Evolutionary conservation across 163 green algal genomes (phyloP).

Genomic region (Chlamydomonas reinhardtii): DNA sequence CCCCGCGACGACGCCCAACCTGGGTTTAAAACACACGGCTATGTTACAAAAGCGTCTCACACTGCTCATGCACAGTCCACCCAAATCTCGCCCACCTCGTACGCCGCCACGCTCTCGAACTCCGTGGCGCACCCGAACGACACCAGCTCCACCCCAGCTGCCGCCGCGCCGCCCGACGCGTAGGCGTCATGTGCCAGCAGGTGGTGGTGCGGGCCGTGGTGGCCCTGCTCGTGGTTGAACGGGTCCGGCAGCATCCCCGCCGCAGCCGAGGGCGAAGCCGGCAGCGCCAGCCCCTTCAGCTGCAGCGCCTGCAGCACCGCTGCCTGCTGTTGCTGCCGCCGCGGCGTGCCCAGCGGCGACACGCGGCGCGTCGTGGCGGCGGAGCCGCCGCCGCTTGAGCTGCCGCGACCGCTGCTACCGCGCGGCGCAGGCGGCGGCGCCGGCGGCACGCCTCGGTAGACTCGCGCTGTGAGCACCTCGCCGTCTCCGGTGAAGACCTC

Average conservation of each 20-base stretch:
- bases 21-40: no score
- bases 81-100: slow-evolving; percentile 41
- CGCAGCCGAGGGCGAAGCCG: no score
- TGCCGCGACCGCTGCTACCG: background rate
- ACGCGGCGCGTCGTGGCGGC: no score
- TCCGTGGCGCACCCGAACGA: slow-evolving; percentile 35
- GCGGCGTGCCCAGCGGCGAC: no score
- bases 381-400: no score
- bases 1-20: no score
- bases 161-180: background rate
- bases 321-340: no score
- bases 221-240: background rate
- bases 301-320: no score
- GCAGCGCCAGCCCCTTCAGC: no score
- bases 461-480: slow-evolving; percentile 86
- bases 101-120: slow-evolving; percentile 12
- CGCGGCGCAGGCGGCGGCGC: background rate
- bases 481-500: slow-evolving; percentile 56
- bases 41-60: no score
- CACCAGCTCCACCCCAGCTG: slow-evolving; percentile 38
- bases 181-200: background rate
- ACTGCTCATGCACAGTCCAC: background rate
- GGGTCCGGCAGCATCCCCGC: background rate
- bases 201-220: background rate
- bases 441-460: slow-evolving; percentile 78